phyloP scores from a whole-genome alignment of 257 asterid genomes.

The Rehmannia glutinosa region DNA sequence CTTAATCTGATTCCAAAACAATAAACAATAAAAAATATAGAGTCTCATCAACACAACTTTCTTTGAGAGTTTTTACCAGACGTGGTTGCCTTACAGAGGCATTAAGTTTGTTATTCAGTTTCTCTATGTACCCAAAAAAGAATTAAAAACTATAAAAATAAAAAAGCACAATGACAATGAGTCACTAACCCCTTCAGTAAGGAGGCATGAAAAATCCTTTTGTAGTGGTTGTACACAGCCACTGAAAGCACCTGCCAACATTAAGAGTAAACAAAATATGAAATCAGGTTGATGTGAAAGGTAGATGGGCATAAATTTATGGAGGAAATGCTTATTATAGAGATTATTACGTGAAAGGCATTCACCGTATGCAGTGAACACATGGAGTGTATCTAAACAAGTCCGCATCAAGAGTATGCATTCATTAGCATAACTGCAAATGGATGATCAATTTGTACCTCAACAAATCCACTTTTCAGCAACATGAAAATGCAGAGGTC shows the following conservation, averaged over 20 bases:
- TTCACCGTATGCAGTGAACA: slow-evolving; percentile 15
- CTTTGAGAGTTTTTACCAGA: neutral
- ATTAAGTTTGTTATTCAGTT: slow-evolving; percentile 1
- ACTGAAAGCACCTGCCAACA: slow-evolving; percentile 78
- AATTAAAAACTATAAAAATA: neutral
- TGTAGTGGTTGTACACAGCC: slow-evolving; percentile 90
- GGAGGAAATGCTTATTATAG: slow-evolving; percentile 1
- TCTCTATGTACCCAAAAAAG: neutral
- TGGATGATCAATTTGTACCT: no score
- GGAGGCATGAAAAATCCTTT: slow-evolving; percentile 71
- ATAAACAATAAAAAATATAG: no score
- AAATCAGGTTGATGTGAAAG: neutral
- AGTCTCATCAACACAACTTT: no score
- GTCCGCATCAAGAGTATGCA: neutral
- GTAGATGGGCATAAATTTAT: neutral
- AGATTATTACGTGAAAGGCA: neutral
- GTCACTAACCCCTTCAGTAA: slow-evolving; percentile 61
- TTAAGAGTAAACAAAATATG: slow-evolving; percentile 6
- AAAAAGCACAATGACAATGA: slow-evolving; percentile 7
- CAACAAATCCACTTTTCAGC: no score
- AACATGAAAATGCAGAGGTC: no score
- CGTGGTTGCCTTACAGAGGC: slow-evolving; percentile 4
- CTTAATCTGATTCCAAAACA: no score
- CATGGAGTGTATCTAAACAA: slow-evolving; percentile 12
- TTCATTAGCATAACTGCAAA: neutral